Percentiles rank a stretch among this genome's conserved stretches.
These are phyloP conservation scores for Millerozyma miso DNA, from an alignment of 805 yeast species.

Conservation along the genomic window DNA sequence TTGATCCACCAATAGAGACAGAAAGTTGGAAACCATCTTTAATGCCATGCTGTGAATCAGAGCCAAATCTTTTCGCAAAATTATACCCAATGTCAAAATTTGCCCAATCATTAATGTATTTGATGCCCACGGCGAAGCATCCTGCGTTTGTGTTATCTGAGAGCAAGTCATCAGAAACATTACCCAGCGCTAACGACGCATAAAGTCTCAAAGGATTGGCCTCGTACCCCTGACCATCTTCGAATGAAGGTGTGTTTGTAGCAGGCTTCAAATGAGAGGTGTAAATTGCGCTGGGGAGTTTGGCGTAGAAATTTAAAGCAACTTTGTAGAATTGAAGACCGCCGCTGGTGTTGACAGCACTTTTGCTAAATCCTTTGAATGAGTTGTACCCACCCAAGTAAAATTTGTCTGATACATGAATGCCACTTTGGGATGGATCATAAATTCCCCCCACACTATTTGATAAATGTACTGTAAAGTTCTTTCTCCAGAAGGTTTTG, in stretches of 20 bases:
- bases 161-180: conserved; percentile 33
- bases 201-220: conserved; percentile 47
- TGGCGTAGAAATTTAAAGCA: conserved; percentile 56
- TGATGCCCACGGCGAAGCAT: conserved; percentile 33
- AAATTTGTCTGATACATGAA: conserved; percentile 76
- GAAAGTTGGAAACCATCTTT: conserved; percentile 37
- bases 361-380: conserved; percentile 63
- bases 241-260: conserved; percentile 5
- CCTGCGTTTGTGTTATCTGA: conserved; percentile 18
- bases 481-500: conserved; percentile 41
- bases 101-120: conserved; percentile 38
- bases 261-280: conserved; percentile 11
- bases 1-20: conserved; percentile 37
- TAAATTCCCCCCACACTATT: conserved; percentile 54
- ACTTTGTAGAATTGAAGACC: conserved; percentile 59
- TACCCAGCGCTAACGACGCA: conserved; percentile 63
- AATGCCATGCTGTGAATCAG: conserved; percentile 20
- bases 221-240: conserved; percentile 13
- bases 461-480: conserved; percentile 47
- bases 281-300: conserved; percentile 47
- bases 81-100: conserved; percentile 39
- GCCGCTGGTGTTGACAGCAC: conserved; percentile 71
- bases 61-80: conserved; percentile 21
- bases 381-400: conserved; percentile 77
- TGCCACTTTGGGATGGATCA: conserved; percentile 20